These are phyloP conservation scores for Tetraselmis striata DNA, from an alignment of 139 green algal genomes.

Conservation along the genomic window DNA sequence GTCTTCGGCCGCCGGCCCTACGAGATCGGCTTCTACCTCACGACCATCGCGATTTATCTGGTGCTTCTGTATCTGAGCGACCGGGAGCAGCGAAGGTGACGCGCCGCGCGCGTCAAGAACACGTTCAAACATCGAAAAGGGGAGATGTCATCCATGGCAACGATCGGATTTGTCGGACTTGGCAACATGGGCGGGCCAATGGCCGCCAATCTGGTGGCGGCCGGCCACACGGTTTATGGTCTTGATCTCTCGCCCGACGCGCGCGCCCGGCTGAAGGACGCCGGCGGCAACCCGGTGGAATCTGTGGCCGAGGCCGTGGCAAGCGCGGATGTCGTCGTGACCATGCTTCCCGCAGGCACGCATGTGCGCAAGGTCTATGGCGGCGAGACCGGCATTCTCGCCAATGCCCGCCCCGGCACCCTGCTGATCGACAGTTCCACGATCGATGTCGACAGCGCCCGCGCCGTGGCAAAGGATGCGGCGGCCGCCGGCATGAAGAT, in stretches of 20 bases:
- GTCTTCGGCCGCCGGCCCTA: no score
- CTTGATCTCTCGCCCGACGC: slow-evolving; percentile 18
- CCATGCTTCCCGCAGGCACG: slow-evolving; percentile 22
- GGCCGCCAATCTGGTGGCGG: slow-evolving; percentile 18
- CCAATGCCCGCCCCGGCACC: background rate
- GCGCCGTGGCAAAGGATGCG: background rate
- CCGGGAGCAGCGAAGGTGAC: no score
- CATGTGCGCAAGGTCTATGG: slow-evolving; percentile 21
- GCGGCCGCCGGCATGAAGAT: slow-evolving; percentile 6
- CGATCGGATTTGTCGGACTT: slow-evolving; percentile 29
- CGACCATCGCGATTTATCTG: no score
- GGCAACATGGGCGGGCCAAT: slow-evolving; percentile 27
- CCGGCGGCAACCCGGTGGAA: slow-evolving; percentile 9
- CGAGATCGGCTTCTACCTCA: no score
- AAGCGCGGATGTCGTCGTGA: slow-evolving; percentile 17
- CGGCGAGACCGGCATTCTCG: background rate
- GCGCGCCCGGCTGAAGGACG: background rate
- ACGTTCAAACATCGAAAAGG: no score
- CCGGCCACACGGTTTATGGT: slow-evolving; percentile 4
- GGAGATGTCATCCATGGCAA: no score
- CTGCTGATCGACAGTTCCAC: slow-evolving; percentile 30
- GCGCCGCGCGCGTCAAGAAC: no score
- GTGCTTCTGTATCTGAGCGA: no score
- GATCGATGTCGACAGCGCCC: slow-evolving; percentile 4
- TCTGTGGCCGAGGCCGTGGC: background rate